Evolutionary conservation across 2,329 filamentous ascomycete species (phyloP).

Genomic region (Clarireedia monteithiana): DNA sequence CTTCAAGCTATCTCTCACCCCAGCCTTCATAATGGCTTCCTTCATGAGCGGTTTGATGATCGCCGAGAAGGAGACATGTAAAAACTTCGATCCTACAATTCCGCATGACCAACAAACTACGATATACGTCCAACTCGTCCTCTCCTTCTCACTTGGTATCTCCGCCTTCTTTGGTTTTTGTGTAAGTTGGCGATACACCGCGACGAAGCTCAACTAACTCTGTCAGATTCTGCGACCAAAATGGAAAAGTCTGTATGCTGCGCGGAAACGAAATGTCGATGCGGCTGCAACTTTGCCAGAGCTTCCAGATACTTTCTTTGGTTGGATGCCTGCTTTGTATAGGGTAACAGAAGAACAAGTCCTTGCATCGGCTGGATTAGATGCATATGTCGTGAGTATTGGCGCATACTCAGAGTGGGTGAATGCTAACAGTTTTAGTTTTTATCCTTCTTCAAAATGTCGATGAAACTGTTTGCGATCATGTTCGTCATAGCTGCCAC

Average conservation of each 20-base stretch:
- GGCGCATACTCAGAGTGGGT: not conserved
- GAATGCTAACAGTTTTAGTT: slow-evolving; percentile 45
- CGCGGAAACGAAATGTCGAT: slow-evolving; percentile 69
- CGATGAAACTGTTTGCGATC: slow-evolving; percentile 71
- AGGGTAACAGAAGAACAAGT: slow-evolving; percentile 83
- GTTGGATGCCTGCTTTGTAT: slow-evolving; percentile 86
- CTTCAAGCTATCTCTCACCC: no score
- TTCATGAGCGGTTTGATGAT: slow-evolving; percentile 12
- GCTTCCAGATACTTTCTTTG: slow-evolving; percentile 77
- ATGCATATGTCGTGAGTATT: slow-evolving; percentile 76
- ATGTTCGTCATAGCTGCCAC: slow-evolving; percentile 75
- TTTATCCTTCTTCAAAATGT: slow-evolving; percentile 91
- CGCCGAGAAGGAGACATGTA: slow-evolving; percentile 17
- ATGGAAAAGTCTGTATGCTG: slow-evolving; percentile 88
- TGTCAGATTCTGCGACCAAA: slow-evolving; percentile 73
- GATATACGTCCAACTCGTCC: slow-evolving; percentile 54
- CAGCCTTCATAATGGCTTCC: not conserved
- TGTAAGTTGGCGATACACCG: slow-evolving; percentile 37
- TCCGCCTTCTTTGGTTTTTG: slow-evolving; percentile 71
- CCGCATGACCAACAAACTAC: slow-evolving; percentile 22
- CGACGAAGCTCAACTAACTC: slow-evolving; percentile 21
- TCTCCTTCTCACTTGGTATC: slow-evolving; percentile 64
- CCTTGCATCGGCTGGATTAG: slow-evolving; percentile 80
- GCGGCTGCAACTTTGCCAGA: slow-evolving; percentile 57
- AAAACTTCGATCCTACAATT: slow-evolving; percentile 21